Evolutionary conservation across 352 stramenopile species (phyloP), one percentile per base, ranked within the genome.

Genomic region (Phytophthora pseudosyringae): DNA sequence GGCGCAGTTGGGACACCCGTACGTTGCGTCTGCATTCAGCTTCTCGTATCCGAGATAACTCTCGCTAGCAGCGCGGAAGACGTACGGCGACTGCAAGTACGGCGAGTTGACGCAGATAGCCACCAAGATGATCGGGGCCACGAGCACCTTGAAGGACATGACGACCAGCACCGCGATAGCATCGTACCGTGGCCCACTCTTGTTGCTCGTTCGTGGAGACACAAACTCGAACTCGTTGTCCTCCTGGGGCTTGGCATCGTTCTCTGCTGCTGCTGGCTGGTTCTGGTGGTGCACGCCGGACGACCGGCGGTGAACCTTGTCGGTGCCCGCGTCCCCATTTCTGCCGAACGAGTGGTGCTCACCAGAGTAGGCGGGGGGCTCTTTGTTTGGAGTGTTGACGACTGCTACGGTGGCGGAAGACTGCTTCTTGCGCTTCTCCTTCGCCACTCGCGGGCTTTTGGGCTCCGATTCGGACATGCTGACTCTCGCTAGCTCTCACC

Each of bases 341-440:
- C 64, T 41, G 4, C 59, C 64, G 46, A 73, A 73, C 15, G 64
- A 73, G 25, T 69, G 51, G 33, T 73, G 64, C 13, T 72, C 51
- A 2, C 64, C 64, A 2, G 59, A 38, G 36, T 70, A 69, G 2
- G 41, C 66, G 8, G 48, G 6, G 2, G 66, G 49, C 11, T 70
- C 66, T 54, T 47, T 60, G 29, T 45, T 59, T n/a, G 66, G n/a
- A 29, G 35, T 67, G n/a, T 76, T 73, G 48, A 65, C 62, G 28
- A 73, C 69, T 3, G 69, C 69, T 28, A 76, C 69, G 12, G 69
- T 76, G 10, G 69, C 69, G 21, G 59, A 63, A 13, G 69, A 65
- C n/a, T 72, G 68, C 36, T 76, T 76, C 40, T 72, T 81, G 31
- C 54, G 57, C 48, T 73, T 76, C 26, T 87, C 64, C 39, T 73